Evolutionary conservation across 495 filamentous ascomycete species (phyloP), one percentile per base, ranked within the genome.

Genomic region (Glonium stellatum): DNA sequence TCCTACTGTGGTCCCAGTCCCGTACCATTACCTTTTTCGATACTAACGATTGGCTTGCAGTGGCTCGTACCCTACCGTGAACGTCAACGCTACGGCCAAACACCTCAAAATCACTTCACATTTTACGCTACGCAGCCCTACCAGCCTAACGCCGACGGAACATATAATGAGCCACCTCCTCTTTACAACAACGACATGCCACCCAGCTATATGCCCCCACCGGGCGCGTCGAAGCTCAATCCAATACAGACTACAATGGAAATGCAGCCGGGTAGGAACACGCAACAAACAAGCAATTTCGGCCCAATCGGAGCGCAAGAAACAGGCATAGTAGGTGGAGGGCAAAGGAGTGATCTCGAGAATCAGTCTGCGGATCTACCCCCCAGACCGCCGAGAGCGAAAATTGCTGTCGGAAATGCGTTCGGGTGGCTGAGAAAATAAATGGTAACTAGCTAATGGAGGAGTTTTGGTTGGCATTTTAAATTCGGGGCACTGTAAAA

Each of bases 31-130:
- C 27, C 27, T 31, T 6, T 31, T 6, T 31, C 27, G 27, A 31
- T 31, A 44, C 39, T 44, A 13, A 44, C 13, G 13, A 13, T 44
- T 13, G 39, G 39, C 39, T 18, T 44, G 39, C 59, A 87, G 85
- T 87, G 81, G 79, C 79, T 89, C 23, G 75, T 88, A 52, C 77
- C 80, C 54, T 77, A 79, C 57, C 59, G 67, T 18, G 77, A 82
- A 55, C 76, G 81, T 51, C 78, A 80, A 42, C 75, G 69, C 47
- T 82, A 78, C 68, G 58, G 58, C 27, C 65, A 65, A 54, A 79
- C 81, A 4, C 71, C 70, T 41, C 72, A 71, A 41, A 71, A 73
- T 46, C 68, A 71, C 54, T 79, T 72, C 65, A 70, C 69, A 6
- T 76, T 75, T 60, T 76, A 79, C 57, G 66, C 65, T 44, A 60